Evolutionary conservation across 345 rosid species (phyloP).

Genomic region (Sonneratia caseolaris): DNA sequence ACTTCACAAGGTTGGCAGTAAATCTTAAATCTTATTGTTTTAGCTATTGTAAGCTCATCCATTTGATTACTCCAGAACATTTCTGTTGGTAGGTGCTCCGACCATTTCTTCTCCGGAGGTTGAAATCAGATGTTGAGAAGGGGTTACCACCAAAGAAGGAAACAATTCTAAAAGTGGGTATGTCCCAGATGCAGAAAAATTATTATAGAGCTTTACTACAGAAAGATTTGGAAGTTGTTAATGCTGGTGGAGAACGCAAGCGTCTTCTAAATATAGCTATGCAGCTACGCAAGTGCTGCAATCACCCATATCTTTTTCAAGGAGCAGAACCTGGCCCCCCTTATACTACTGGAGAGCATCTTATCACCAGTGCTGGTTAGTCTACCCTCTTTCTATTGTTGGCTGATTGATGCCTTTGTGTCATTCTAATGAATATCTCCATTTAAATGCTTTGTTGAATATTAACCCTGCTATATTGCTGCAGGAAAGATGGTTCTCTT

Average conservation of each 20-base stretch:
- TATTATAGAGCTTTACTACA: slow-evolving; percentile 85
- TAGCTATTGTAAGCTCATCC: not conserved
- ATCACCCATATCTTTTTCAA: slow-evolving; percentile 99
- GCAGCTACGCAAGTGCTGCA: slow-evolving; percentile 98
- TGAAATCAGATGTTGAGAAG: slow-evolving; percentile 94
- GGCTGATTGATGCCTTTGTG: not conserved
- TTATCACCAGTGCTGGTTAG: slow-evolving; percentile 80
- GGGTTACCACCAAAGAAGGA: slow-evolving; percentile 99
- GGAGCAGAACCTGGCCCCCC: slow-evolving; percentile 99
- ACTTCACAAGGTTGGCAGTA: slow-evolving; percentile 69
- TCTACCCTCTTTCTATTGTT: slow-evolving; percentile 4
- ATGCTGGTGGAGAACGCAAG: slow-evolving; percentile 99
- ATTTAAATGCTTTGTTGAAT: not conserved
- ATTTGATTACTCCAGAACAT: slow-evolving; percentile 4
- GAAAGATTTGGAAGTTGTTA: slow-evolving; percentile 97
- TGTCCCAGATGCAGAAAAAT: slow-evolving; percentile 99
- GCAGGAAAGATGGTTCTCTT: slow-evolving; percentile 96
- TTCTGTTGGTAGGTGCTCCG: slow-evolving; percentile 27
- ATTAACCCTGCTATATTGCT: slow-evolving; percentile 5
- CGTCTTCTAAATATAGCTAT: slow-evolving; percentile 94
- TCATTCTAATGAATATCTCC: not conserved
- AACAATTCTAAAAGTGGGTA: slow-evolving; percentile 95
- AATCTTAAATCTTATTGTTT: not conserved
- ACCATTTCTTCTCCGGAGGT: slow-evolving; percentile 91
- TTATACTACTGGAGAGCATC: slow-evolving; percentile 94